Percentiles rank a stretch among this genome's conserved stretches.
Evolutionary conservation across 1,139 yeast genomes (phyloP).

Genomic region (Yamadazyma taylorii): DNA sequence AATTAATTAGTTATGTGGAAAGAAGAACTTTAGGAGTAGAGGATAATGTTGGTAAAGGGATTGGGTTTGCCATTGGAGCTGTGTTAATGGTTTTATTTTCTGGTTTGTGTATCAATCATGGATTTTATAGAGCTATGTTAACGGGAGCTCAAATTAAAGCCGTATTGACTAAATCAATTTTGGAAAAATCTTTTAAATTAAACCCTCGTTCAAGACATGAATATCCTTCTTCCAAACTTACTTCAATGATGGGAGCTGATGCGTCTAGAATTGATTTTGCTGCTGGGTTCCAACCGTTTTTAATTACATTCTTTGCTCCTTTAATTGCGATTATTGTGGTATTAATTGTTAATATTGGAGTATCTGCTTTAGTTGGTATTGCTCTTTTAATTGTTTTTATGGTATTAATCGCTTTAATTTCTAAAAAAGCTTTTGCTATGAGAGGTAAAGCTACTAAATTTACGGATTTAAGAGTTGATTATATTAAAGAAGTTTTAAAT

Average conservation of each 20-base stretch:
- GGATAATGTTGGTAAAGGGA: slow-evolving; percentile 27
- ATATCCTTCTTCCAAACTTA: slow-evolving; percentile 66
- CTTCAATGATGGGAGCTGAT: slow-evolving; percentile 48
- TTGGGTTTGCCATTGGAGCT: slow-evolving; percentile 40
- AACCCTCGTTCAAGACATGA: slow-evolving; percentile 58
- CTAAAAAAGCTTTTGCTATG: slow-evolving; percentile 26
- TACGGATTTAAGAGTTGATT: slow-evolving; percentile 35
- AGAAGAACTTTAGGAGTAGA: slow-evolving; percentile 24
- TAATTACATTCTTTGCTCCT: slow-evolving; percentile 29
- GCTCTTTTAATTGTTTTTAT: slow-evolving; percentile 29
- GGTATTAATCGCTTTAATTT: slow-evolving; percentile 21
- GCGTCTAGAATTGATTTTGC: slow-evolving; percentile 37
- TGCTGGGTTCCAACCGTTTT: slow-evolving; percentile 31
- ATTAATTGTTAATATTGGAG: slow-evolving; percentile 34
- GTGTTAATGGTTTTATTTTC: slow-evolving; percentile 26
- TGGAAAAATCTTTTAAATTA: slow-evolving; percentile 66
- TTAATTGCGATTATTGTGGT: slow-evolving; percentile 32
- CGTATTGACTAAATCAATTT: slow-evolving; percentile 62
- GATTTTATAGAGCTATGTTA: slow-evolving; percentile 27
- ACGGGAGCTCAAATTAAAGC: slow-evolving; percentile 68
- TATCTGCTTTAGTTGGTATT: slow-evolving; percentile 34
- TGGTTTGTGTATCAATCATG: slow-evolving; percentile 27
- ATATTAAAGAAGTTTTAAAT: slow-evolving; percentile 35
- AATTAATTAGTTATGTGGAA: slow-evolving; percentile 30
- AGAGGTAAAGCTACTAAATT: slow-evolving; percentile 28